A percentile compares a stretch with the other conserved stretches of the same genome.
Conservation (phyloP, 257 asterid genomes). For the Mentha longifolia region DNA sequence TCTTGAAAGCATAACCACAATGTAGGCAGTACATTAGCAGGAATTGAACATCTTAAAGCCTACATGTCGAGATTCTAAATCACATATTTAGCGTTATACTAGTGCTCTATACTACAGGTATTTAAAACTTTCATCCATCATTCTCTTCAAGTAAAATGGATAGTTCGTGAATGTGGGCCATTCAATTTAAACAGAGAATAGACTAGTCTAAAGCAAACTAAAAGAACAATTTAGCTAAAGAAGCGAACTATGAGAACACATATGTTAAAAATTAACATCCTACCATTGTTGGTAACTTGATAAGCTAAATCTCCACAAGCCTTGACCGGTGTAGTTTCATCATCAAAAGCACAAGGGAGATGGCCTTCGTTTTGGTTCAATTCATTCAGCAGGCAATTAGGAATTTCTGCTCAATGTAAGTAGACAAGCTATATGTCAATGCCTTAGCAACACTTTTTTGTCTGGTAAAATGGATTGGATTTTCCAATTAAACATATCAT, state of each 20-base stretch:
- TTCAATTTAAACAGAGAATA: background rate
- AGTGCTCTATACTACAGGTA: background rate
- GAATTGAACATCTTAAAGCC: conserved; percentile 4
- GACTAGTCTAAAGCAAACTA: background rate
- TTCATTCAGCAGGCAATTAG: conserved; percentile 50
- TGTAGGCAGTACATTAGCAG: conserved; percentile 1
- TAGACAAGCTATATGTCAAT: conserved; percentile 32
- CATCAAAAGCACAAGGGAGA: conserved; percentile 52
- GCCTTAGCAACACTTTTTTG: conserved; percentile 9
- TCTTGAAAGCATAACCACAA: conserved; percentile 16
- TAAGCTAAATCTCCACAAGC: conserved; percentile 75
- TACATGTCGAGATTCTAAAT: background rate
- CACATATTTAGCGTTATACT: background rate
- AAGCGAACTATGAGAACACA: background rate
- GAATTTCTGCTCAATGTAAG: conserved; percentile 47
- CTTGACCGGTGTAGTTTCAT: conserved; percentile 75
- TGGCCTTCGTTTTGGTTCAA: conserved; percentile 48
- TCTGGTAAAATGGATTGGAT: background rate
- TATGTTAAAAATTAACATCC: conserved; percentile 21
- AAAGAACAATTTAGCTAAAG: background rate
- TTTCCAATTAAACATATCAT: background rate
- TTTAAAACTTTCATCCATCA: background rate
- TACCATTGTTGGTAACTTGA: conserved; percentile 51
- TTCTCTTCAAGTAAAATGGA: background rate
- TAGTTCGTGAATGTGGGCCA: background rate